Conservation (phyloP, 2,329 filamentous ascomycete species). For the Myriosclerotinia curreyana region DNA sequence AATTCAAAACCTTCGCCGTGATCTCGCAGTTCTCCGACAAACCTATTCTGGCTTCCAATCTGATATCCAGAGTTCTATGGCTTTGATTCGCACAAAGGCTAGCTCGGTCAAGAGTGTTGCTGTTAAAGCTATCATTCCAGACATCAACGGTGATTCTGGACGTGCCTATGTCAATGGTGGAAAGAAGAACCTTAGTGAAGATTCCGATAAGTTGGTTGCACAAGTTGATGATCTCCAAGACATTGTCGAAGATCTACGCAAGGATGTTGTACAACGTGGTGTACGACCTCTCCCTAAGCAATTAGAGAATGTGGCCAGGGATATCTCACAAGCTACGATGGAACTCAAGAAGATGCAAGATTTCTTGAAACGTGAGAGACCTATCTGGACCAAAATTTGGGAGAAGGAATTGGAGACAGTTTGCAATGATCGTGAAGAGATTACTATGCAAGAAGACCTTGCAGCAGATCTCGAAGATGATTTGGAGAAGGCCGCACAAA, state of each 20-base stretch:
- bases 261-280: slow-evolving; percentile 90
- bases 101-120: slow-evolving; percentile 74
- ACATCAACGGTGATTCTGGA: slow-evolving; percentile 73
- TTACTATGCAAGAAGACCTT: slow-evolving; percentile 95
- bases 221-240: slow-evolving; percentile 98
- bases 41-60: slow-evolving; percentile 90
- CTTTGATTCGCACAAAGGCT: slow-evolving; percentile 76
- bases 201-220: slow-evolving; percentile 86
- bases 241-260: slow-evolving; percentile 90
- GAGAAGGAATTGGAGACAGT: slow-evolving; percentile 95
- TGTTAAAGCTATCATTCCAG: slow-evolving; percentile 65
- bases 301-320: slow-evolving; percentile 83
- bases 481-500: slow-evolving; percentile 89
- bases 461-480: slow-evolving; percentile 90
- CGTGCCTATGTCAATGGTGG: slow-evolving; percentile 81
- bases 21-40: slow-evolving; percentile 87
- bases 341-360: slow-evolving; percentile 95
- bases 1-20: slow-evolving; percentile 76
- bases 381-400: slow-evolving; percentile 99
- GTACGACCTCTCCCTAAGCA: slow-evolving; percentile 88
- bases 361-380: slow-evolving; percentile 86
- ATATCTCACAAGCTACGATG: slow-evolving; percentile 75
- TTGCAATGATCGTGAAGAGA: slow-evolving; percentile 89
- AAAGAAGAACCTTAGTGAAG: slow-evolving; percentile 80
- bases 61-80: slow-evolving; percentile 86